phyloP scores from a whole-genome alignment of 768 basidiomycete genomes.

The Serpula lacrymans region DNA sequence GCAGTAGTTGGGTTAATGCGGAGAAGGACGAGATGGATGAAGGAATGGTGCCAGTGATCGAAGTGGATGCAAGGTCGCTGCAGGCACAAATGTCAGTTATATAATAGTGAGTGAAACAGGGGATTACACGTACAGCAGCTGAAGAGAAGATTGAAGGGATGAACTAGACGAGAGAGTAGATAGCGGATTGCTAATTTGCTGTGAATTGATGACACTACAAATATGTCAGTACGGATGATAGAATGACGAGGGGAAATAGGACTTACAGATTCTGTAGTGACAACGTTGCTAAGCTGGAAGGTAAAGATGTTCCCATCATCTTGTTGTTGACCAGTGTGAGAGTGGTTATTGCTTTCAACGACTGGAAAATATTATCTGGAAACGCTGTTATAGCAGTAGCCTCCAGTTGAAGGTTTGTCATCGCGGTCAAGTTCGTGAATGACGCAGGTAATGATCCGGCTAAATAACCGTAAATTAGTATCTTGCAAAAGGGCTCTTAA shows the following conservation, averaged over 20 bases:
- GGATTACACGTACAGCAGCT: conserved; percentile 27
- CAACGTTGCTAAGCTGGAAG: conserved; percentile 30
- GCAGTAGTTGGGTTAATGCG: conserved; percentile 34
- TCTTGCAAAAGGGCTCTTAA: neutral
- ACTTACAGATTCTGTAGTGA: conserved; percentile 39
- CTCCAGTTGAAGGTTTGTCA: conserved; percentile 39
- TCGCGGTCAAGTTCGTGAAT: conserved; percentile 33
- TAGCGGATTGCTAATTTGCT: conserved; percentile 31
- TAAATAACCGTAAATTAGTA: conserved; percentile 11
- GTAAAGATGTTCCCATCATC: conserved; percentile 35
- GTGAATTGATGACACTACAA: conserved; percentile 34
- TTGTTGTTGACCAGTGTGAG: conserved; percentile 39
- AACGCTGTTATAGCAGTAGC: conserved; percentile 36
- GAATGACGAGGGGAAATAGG: neutral
- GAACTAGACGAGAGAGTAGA: conserved; percentile 27
- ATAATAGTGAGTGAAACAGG: neutral
- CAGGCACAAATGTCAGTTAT: neutral
- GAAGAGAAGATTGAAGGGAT: conserved; percentile 29
- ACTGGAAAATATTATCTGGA: conserved; percentile 30
- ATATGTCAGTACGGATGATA: conserved; percentile 2
- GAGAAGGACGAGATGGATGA: conserved; percentile 28
- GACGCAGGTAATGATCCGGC: conserved; percentile 40
- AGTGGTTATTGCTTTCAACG: conserved; percentile 30
- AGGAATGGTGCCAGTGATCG: conserved; percentile 37
- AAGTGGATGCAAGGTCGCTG: conserved; percentile 38